Base-by-base conservation (phyloP, 2,329 filamentous ascomycete species). In the Dissoconium aciculare region DNA sequence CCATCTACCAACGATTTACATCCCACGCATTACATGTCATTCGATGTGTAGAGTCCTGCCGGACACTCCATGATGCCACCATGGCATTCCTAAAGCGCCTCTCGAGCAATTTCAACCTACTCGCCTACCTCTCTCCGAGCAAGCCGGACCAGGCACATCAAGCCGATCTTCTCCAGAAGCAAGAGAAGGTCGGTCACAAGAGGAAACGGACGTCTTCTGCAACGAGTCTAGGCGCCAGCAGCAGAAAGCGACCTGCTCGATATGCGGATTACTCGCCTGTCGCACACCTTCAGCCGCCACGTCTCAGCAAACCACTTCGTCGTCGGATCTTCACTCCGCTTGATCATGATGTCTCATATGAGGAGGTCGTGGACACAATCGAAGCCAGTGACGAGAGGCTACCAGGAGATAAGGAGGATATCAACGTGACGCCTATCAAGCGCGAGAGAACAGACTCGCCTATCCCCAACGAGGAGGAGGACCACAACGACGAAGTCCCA, bases 61-160 rank as follows among this genome's bases (percentile, higher is more conserved):
- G n/a, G n/a, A n/a, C n/a, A n/a, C n/a, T n/a, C n/a, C n/a, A n/a
- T 23, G 19, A 17, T 14, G 19, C 11, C 29, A 31, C 19, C 11
- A 44, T 44, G 41, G 34, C 41, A 10, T 41, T 44, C 31, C 31
- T 44, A 44, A 42, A 47, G 27, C 44, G 46, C 25, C 40, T 60
- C 5, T 51, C 55, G 5, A 47, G 53, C 28, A 46, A 45, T 28
- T 44, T 63, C 33, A n/a, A n/a, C n/a, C n/a, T n/a, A n/a, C 61
- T 57, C 57, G 48, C 49, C 34, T 58, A 54, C 35, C 46, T 62
- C 29, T 59, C 57, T 30, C 59, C 59, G 8, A 47, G 48, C 27
- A 61, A 60, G 42, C 59, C 59, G 8, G 46, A 47, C 27, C 60
- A 60, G 42, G 53, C 53, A 5, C 43, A 50, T 27, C 44, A 30